Evolutionary conservation across 2,329 filamentous ascomycete species (phyloP), one percentile per base, ranked within the genome.

Genomic region (Fusarium foetens): DNA sequence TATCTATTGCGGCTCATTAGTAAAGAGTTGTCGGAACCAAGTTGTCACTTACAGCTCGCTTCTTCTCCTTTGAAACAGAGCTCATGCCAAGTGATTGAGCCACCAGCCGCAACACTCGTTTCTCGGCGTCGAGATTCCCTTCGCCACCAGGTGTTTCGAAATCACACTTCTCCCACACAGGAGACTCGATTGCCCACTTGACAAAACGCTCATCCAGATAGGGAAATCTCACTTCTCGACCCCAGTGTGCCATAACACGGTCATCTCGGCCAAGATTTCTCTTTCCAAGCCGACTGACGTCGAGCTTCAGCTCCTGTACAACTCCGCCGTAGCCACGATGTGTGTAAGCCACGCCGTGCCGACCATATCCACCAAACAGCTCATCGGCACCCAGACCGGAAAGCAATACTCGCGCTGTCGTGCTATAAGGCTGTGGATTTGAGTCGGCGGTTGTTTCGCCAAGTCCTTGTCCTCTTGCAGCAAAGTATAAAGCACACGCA

Each of bases 251-350:
- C 81, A 98, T 94, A 23, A 95, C 92, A 29, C 96, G 89, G 81
- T 99, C 97, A 78, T 99, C 96, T 14, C 96, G 91, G 8, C 96
- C 97, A 12, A 99, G 87, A 73, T 99, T 99, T n/a, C 96, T 90
- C 81, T 96, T 94, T 2, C 95, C 95, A 3, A 99, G 89, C 29
- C 97, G 90, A 52, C 89, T 86, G 41, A 98, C 92, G 69, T 99
- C 96, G 6, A 98, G 86, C 66, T 93, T 89, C 9, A 99, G 88
- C 81, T 99, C 95, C 3, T 93, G 89, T 8, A 95, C 83, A 4
- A 99, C 87, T 0, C 92, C 93, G 0, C 82, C 68, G 74, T 94
- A 94, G 1, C 94, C 92, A 23, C 84, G 83, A 12, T 92, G 88
- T 11, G 86, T 84, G 78, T 93, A 98, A 0, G 95, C 94, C 7